Conservation (phyloP, 1,139 yeast species). For the Lodderomyces theae region DNA sequence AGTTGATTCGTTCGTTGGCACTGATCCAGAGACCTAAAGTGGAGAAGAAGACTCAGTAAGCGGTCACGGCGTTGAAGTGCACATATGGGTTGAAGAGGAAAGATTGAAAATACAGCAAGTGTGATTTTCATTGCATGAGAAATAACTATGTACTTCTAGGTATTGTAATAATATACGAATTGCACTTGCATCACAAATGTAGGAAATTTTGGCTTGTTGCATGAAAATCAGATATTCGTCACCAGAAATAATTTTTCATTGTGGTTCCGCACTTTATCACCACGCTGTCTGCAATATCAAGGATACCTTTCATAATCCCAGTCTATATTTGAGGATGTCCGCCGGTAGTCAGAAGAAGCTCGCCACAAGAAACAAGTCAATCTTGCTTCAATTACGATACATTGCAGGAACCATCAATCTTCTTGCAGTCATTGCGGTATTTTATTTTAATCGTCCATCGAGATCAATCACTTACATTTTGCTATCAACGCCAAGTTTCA, state of each 20-base stretch:
- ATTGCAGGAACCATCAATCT: constrained; percentile 44
- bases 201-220: no score
- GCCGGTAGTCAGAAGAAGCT: constrained; percentile 60
- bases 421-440: constrained; percentile 38
- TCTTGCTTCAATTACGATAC: constrained; percentile 55
- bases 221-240: no score
- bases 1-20: constrained; percentile 1
- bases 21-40: constrained; percentile 12
- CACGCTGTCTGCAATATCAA: no score
- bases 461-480: constrained; percentile 51
- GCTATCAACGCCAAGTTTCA: constrained; percentile 56
- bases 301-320: not conserved
- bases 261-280: no score
- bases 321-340: constrained; percentile 27
- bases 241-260: not conserved
- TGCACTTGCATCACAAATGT: not conserved
- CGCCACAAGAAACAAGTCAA: constrained; percentile 55
- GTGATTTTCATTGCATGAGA: not conserved
- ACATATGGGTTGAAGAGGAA: no score
- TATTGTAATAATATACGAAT: not conserved
- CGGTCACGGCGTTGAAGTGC: no score
- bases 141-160: no score
- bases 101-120: not conserved
- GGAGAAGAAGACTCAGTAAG: constrained; percentile 7
- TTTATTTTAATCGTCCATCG: constrained; percentile 52